Base-by-base conservation (phyloP, 768 basidiomycete species). In the Podaxis carcinomalis region DNA sequence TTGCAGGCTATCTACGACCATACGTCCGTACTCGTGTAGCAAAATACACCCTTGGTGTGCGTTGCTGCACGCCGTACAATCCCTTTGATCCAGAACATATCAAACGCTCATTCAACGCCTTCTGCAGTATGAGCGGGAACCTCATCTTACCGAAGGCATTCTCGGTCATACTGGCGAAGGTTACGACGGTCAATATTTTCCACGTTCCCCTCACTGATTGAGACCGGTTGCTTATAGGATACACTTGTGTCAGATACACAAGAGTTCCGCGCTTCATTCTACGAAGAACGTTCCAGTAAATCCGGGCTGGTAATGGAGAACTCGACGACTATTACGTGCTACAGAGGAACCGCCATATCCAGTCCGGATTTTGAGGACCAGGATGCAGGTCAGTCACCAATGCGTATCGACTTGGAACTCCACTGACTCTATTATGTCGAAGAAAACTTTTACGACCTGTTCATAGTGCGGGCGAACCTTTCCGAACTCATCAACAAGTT, bases 1-100 rank as follows among this genome's bases (percentile, higher is more conserved):
- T 71, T 16, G 70, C 69, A 2, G 72, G 68, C 56, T 69, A 69
- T 44, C 64, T 73, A 28, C 64, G 70, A 46, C 72, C 69, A 37
- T 68, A 59, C 23, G 68, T 73, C 21, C 56, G 63, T 10, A 61
- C 65, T 16, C 68, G 73, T 21, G 68, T 73, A 19, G 66, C 73
- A 14, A 66, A 63, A 35, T 68, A 62, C 52, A 66, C 67, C n/a
- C 72, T 70, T 52, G 72, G 72, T 10, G 57, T 64, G 19, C 57
- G 59, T 37, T 71, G 67, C 57, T 61, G 40, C 21, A 62, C 62
- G 3, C 56, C 50, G 1, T 71, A 64, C 53, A 55, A 70, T 55
- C 49, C 55, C 27, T 58, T 21, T 23, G 52, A 68, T 49, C 35
- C 56, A 3, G 69, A 70, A 51, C 72, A 74, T 67, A 10, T 59